Evolutionary conservation across 225 moss, liverwort and hornwort species (phyloP).

Genomic region (Takakia lepidozioides): DNA sequence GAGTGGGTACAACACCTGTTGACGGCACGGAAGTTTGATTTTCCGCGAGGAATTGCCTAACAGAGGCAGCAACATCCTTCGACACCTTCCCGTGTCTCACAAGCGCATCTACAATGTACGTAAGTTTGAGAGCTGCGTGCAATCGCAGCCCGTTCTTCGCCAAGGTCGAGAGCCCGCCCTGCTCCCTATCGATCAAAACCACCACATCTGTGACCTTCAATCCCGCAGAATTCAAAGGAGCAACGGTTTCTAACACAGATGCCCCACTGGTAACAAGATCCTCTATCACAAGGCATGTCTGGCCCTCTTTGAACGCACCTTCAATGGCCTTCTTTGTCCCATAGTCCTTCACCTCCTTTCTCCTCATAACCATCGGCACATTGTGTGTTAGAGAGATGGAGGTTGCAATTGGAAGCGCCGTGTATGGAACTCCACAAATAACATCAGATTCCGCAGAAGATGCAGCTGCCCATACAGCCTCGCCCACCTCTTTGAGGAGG

Average conservation of each 20-base stretch:
- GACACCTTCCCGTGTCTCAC: constrained; percentile 66
- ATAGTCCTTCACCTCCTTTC: constrained; percentile 97
- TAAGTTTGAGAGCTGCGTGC: constrained; percentile 71
- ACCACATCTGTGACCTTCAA: constrained; percentile 80
- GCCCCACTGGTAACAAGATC: constrained; percentile 92
- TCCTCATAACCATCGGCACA: constrained; percentile 90
- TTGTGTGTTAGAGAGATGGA: constrained; percentile 68
- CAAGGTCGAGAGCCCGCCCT: constrained; percentile 63
- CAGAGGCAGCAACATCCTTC: constrained; percentile 48
- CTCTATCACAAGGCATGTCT: constrained; percentile 84
- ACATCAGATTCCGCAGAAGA: constrained; percentile 51
- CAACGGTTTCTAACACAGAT: constrained; percentile 84
- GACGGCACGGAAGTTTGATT: constrained; percentile 54
- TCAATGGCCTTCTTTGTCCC: constrained; percentile 97
- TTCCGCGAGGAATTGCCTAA: constrained; percentile 47
- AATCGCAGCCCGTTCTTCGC: constrained; percentile 57
- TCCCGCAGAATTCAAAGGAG: constrained; percentile 52
- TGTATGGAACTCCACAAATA: constrained; percentile 91
- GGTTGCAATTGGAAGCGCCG: constrained; percentile 87
- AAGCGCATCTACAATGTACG: constrained; percentile 64
- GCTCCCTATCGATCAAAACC: constrained; percentile 76
- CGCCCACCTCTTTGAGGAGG: constrained; percentile 61
- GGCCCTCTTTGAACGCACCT: constrained; percentile 66
- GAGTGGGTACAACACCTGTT: not conserved
- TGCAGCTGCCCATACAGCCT: constrained; percentile 59